phyloP scores from a whole-genome alignment of 768 basidiomycete species.

The Phlebiopsis flavidoalba region DNA sequence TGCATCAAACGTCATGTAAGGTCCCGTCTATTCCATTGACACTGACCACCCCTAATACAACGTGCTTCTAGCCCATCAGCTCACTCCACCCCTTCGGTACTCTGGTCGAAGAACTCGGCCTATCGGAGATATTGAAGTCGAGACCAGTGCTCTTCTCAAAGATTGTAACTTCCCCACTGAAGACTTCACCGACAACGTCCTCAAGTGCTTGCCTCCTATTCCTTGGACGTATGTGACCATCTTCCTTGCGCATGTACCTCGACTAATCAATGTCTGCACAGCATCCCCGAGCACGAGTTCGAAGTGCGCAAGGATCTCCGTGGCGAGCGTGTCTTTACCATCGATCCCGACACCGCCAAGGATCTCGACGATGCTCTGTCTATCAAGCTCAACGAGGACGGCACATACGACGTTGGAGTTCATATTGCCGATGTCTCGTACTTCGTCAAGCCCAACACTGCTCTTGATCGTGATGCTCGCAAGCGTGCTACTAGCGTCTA shows the following conservation, averaged over 20 bases:
- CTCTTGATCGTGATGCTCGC: conserved; percentile 96
- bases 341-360: conserved; percentile 86
- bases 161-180: conserved; percentile 99
- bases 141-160: conserved; percentile 94
- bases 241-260: conserved; percentile 1
- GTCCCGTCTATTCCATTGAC: conserved; percentile 16
- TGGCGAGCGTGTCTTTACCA: conserved; percentile 81
- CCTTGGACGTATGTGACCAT: conserved; percentile 76
- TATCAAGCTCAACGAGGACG: conserved; percentile 84
- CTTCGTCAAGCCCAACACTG: conserved; percentile 92
- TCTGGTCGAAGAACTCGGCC: conserved; percentile 94
- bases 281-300: conserved; percentile 85
- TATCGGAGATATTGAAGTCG: conserved; percentile 97
- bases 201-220: conserved; percentile 93
- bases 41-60: conserved; percentile 3
- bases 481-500: conserved; percentile 97
- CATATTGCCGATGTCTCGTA: conserved; percentile 95
- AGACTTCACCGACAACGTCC: conserved; percentile 91
- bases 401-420: conserved; percentile 89
- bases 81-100: conserved; percentile 99
- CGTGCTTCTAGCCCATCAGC: conserved; percentile 65
- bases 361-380: conserved; percentile 96
- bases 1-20: conserved; percentile 97
- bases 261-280: conserved; percentile 24
- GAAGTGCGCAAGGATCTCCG: conserved; percentile 89